Evolutionary conservation across 225 moss, liverwort and hornwort species (phyloP), one percentile per base, ranked within the genome.

Genomic region (Pseudisothecium myosuroides): DNA sequence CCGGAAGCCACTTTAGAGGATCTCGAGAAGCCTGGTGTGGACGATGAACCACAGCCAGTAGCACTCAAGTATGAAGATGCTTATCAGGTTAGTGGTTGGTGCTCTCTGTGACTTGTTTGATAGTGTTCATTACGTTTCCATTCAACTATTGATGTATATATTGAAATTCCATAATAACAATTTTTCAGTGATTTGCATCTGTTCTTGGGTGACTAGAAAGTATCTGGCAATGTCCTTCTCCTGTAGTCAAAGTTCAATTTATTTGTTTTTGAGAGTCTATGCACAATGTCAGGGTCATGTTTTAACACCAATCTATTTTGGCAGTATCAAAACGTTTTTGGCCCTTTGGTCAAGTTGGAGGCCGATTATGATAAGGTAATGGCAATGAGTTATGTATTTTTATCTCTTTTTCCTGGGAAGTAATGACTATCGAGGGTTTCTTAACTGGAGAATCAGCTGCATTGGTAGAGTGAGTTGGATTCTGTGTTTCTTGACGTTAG

Each of bases 321-420:
- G 96, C 97, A 99, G 97, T 99, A 99, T 89, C 98, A 99, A 96
- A 95, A 96, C 88, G 96, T 99, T 58, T 95, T 99, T 87, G 98
- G 94, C 61, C 97, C 98, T 47, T 92, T 97, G 78, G 98, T 99
- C 82, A 99, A 96, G 92, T 68, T 99, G 94, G 98, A 99, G 93
- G 98, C 95, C 43, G 98, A 97, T 87, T 99, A 97, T 68, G 98
- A 99, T 87, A 97, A 99, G 98, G 98, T 98, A 90, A 79, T 54
- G 77, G 49, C 76, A 71, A 32, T 28, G 65, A 74, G 27, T 76
- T 49, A 21, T 73, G 69, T 67, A 34, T 37, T 29, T 5, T 31
- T 61, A 37, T 67, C 69, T 56, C 23, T 80, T 71, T 64, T 85
- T 24, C 58, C 55, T 50, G 36, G 85, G 43, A 77, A 47, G 26